Evolutionary conservation across 1,139 yeast species (phyloP), one percentile per base, ranked within the genome.

Genomic region (Williopsis jadinii): DNA sequence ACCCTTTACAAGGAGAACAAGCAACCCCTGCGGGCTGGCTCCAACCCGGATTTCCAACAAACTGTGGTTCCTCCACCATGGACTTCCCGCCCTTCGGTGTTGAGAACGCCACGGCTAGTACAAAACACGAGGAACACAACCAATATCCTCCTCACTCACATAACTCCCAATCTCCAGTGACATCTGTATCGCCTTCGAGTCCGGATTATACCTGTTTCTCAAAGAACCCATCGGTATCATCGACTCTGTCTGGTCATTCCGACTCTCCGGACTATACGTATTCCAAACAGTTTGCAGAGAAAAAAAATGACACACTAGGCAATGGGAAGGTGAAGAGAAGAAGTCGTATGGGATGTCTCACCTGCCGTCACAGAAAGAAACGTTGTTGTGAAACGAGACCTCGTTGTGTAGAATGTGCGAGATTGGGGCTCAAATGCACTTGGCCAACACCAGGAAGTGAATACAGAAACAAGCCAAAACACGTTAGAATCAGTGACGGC

Each of bases 321-420:
- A 6, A 19, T 6, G 34, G 41, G 4, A 48, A 41, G 31, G 43
- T 42, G 13, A 53, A 45, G 35, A 51, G 62, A 39, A 51, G 62
- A 39, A 56, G 60, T 13, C 53, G 61, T 45, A 68, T 67, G 49
- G 92, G 92, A 0, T 83, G 92, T 56, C 61, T 80, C 36, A 80
- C 88, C 0, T 83, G 92, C 53, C 76, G 86, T 45, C 69, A 73
- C 37, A 63, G 92, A 34, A 83, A 83, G 67, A 83, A 83, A 59
- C 75, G 85, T 50, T 83, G 92, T 53, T 78, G 82, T 53, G 92
- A 83, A 55, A 58, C 58, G 1, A 68, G 68, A 43, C 92, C 92
- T 3, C 54, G 56, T 3, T 83, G 92, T 54, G 57, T 66, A 0
- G 85, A 81, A 43, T 81, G 88, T 58, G 44, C 54, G 6, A 61